Base-by-base conservation (phyloP, 352 stramenopile species). In the Plasmopara halstedii region DNA sequence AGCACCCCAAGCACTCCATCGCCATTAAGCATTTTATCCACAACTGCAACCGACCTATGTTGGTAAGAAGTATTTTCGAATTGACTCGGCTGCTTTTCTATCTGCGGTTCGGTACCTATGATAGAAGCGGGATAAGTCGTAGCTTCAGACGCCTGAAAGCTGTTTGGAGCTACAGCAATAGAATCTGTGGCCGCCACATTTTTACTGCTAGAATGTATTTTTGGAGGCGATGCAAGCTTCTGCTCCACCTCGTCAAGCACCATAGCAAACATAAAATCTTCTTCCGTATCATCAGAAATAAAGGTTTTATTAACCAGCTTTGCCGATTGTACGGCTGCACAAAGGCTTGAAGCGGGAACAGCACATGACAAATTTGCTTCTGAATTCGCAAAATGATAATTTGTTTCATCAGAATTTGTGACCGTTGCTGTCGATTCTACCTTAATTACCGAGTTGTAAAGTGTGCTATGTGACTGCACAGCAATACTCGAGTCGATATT, bases 221-320 rank as follows among this genome's bases (percentile, higher is more conserved):
- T 70, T n/a, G 61, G 48, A 19, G 58, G 42, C 2, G 44, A 61
- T 31, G 42, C 32, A 32, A 88, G 51, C 23, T 68, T 74, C 19
- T 43, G 63, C 42, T 88, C 77, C 7, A 82, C 71, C 31, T 83
- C 62, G 41, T 88, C 77, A 20, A 88, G 63, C 0, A 73, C 77
- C 50, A 78, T 46, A 15, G 81, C 53, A 56, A 86, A 88, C 13
- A 70, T 58, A 22, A 81, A 38, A 42, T 88, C 77, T 56, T 88
- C 73, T 21, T 84, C 67, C 22, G 66, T 50, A 26, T 84, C 72
- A 33, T 88, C 70, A 18, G 54, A 53, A 42, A 85, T 85, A 34
- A 83, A 85, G 31, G 77, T 66, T 31, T 84, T 65, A 21, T 56
- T 48, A 10, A 18, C 37, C 14, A 36, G 13, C 8, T 20, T 47